Evolutionary conservation across 768 basidiomycete genomes (phyloP), one percentile per base, ranked within the genome.

Genomic region (Leccinellum albellum): DNA sequence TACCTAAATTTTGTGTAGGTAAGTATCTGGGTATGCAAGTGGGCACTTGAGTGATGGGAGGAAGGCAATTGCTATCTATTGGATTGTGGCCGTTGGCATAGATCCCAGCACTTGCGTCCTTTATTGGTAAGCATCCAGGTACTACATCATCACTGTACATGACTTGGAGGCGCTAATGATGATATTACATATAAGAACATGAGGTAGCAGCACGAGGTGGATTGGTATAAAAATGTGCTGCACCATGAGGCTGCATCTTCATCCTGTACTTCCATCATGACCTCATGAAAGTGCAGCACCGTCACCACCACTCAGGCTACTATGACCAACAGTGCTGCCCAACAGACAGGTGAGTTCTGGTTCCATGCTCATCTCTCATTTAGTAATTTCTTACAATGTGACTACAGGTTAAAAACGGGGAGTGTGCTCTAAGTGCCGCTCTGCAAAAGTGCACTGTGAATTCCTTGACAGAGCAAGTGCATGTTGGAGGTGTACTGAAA

Each of bases 31-130:
- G 87, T 94, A 65, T 82, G 88, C 29, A 81, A 86, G 47, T 98
- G 96, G 96, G 93, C 90, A 0, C 74, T 88, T 33, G 82, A 82
- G 26, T 80, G 84, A 29, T 95, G 90, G 91, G 65, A 74, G 4
- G 87, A 90, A 67, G 77, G 78, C 53, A 71, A 67, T 50, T 23
- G 29, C 54, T 67, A 61, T 49, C 47, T 37, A 55, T 20, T 56
- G 63, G 56, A 66, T 53, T 24, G n/a, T n/a, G n/a, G n/a, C n/a
- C n/a, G 50, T 61, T 50, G 60, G 57, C 54, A 56, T 57, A 32
- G 67, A 61, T 63, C 44, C 55, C 44, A 53, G 62, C 63, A 55
- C 37, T 57, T 46, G 65, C 35, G 44, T 57, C 60, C 55, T 54
- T 26, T 24, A n/a, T 55, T 44, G 53, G n/a, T n/a, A n/a, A n/a